Base-by-base conservation (phyloP, 1,284 basidiomycete genomes). In the Ceratobasidium sp. region DNA sequence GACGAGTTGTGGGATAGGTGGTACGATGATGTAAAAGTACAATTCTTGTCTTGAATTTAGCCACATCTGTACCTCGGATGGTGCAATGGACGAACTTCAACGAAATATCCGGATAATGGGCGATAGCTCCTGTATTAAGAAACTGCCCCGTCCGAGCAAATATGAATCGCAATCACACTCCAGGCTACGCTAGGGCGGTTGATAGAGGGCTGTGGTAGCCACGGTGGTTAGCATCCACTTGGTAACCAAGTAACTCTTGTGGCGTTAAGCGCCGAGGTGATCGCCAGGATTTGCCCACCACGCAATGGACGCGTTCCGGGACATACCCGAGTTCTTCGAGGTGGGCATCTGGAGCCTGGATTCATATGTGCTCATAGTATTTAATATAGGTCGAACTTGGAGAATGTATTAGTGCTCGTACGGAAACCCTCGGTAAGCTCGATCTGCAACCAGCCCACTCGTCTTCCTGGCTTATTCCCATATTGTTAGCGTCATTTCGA, bases 381-480 rank as follows among this genome's bases (percentile, higher is more conserved):
- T 52, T 78, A 23, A 54, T 38, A 33, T 82, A 98, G 95, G 92
- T 94, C 78, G 96, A 98, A 81, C 89, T 98, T 73, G 96, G 95
- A 76, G 97, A 99, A 87, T 90, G 93, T 16, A 86, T 99, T 60
- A 90, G 93, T 62, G 94, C 96, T 57, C 89, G 97, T 79, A 99
- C 97, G 33, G 97, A 99, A 85, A 93, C 92, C 77, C 89, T 99
- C 79, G 92, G 96, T 97, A 81, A 82, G 93, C 89, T n/a, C n/a
- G n/a, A 5, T 27, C 7, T 41, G 8, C 35, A 35, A 23, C 12
- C 20, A 2, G n/a, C n/a, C n/a, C n/a, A n/a, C 41, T 64, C n/a
- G 30, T 18, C 27, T 2, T 27, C 46, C 7, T 46, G n/a, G n/a
- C 59, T 74, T 1, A 64, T 27, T 1, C 18, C 55, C 18, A n/a